Evolutionary conservation across 257 asterid species (phyloP).

Genomic region (Verbascum thapsus): DNA sequence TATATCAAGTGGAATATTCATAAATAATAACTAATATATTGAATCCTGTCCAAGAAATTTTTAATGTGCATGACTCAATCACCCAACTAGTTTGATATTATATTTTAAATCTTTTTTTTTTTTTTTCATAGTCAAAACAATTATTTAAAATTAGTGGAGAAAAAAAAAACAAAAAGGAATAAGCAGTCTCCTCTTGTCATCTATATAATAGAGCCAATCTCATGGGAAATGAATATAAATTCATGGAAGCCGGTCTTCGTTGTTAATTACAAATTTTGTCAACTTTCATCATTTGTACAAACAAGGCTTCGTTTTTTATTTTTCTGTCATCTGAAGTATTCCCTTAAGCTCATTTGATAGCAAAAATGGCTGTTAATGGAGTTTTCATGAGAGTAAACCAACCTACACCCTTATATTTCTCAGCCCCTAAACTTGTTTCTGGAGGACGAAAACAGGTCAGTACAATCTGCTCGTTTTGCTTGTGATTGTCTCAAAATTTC

Average conservation of each 20-base stretch:
- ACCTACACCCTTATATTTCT: slow-evolving; percentile 26
- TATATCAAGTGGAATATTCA: not conserved
- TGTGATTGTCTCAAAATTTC: no score
- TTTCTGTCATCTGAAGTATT: not conserved
- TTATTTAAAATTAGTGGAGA: no score
- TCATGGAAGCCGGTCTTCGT: slow-evolving; percentile 14
- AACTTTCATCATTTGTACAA: not conserved
- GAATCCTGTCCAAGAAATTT: not conserved
- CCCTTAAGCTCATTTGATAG: slow-evolving; percentile 6
- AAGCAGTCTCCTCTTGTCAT: slow-evolving; percentile 20
- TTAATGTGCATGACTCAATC: not conserved
- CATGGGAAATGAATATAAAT: slow-evolving; percentile 27
- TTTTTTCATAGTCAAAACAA: no score
- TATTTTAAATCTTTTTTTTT: no score
- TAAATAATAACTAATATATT: not conserved
- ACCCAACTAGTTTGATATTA: not conserved
- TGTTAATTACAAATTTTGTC: slow-evolving; percentile 40
- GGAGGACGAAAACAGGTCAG: slow-evolving; percentile 47
- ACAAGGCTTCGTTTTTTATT: no score
- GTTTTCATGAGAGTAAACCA: slow-evolving; percentile 42
- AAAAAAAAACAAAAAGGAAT: not conserved
- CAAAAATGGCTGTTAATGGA: slow-evolving; percentile 52
- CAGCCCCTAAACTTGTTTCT: slow-evolving; percentile 34
- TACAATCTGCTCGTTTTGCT: not conserved
- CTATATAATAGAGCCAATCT: slow-evolving; percentile 23